These are phyloP conservation scores for Arthroderma sp. DNA, from an alignment of 2,329 filamentous ascomycete species.

Conservation along the genomic window DNA sequence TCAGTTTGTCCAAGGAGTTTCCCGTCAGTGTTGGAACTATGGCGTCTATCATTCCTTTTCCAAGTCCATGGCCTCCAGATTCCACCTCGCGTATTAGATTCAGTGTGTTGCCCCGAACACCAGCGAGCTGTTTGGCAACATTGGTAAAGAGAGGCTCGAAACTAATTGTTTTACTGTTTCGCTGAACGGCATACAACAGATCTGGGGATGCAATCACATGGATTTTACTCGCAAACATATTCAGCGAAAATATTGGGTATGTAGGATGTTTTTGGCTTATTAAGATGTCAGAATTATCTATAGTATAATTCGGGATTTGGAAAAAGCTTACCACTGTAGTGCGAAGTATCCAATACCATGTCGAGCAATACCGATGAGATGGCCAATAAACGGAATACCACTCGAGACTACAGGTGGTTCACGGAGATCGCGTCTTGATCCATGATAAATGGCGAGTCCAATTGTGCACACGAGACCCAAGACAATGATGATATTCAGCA, in stretches of 20 bases:
- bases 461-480: too few species aligned
- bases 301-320: neutral
- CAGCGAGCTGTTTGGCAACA: neutral
- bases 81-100: neutral
- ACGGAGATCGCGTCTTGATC: too few species aligned
- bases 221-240: neutral
- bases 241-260: neutral
- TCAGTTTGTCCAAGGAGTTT: neutral
- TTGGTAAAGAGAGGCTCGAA: neutral
- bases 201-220: neutral
- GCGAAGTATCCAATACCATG: conserved; percentile 16
- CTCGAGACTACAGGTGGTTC: conserved; percentile 4
- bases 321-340: conserved; percentile 7
- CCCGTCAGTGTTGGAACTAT: neutral
- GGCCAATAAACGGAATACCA: conserved; percentile 18
- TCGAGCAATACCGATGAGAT: conserved; percentile 14
- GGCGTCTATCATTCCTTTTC: neutral
- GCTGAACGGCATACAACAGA: neutral
- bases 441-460: too few species aligned
- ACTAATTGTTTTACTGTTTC: neutral
- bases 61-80: neutral
- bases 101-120: neutral
- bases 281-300: neutral
- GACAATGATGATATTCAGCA: too few species aligned
- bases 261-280: neutral